Conservation (phyloP, 2,329 filamentous ascomycete genomes). For the Pleoardoris graminearum region DNA sequence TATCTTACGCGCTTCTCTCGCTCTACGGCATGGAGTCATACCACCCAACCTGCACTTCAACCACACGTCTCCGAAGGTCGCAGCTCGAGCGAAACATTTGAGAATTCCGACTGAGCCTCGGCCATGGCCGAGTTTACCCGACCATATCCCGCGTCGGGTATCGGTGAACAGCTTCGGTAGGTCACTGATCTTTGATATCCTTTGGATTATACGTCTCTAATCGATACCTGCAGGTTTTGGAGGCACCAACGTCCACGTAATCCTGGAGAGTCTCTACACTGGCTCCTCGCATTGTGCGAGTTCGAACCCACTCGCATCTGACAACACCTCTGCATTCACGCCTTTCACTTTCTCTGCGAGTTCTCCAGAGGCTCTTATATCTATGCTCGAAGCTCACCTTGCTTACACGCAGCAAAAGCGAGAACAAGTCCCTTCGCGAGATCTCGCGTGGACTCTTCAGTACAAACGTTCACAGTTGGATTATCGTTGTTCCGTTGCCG, state of each 20-base stretch:
- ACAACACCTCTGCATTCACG: not conserved
- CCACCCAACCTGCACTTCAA: conserved; percentile 39
- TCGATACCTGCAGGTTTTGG: conserved; percentile 15
- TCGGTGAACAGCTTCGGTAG: conserved; percentile 18
- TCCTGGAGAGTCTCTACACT: conserved; percentile 17
- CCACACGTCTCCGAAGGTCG: conserved; percentile 34
- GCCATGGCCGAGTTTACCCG: conserved; percentile 14
- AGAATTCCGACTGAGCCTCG: conserved; percentile 7
- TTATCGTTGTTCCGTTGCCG: conserved; percentile 6
- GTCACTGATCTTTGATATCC: not conserved
- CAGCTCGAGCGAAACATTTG: conserved; percentile 9
- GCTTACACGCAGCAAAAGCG: conserved; percentile 6
- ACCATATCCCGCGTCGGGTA: conserved; percentile 9
- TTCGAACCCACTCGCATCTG: not conserved
- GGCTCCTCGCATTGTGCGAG: not conserved
- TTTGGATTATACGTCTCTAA: not conserved
- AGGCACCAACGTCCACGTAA: conserved; percentile 23
- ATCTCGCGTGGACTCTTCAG: conserved; percentile 20
- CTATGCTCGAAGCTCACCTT: conserved; percentile 7
- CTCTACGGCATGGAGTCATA: conserved; percentile 42
- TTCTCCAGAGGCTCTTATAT: conserved; percentile 6
- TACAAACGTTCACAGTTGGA: conserved; percentile 14
- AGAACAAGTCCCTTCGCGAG: not conserved
- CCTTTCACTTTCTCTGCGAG: conserved; percentile 16
- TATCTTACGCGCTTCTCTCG: conserved; percentile 43